A percentile compares a stretch with the other conserved stretches of the same genome.
phyloP scores from a whole-genome alignment of 164 flowering plant species.

The Akebia trifoliata region DNA sequence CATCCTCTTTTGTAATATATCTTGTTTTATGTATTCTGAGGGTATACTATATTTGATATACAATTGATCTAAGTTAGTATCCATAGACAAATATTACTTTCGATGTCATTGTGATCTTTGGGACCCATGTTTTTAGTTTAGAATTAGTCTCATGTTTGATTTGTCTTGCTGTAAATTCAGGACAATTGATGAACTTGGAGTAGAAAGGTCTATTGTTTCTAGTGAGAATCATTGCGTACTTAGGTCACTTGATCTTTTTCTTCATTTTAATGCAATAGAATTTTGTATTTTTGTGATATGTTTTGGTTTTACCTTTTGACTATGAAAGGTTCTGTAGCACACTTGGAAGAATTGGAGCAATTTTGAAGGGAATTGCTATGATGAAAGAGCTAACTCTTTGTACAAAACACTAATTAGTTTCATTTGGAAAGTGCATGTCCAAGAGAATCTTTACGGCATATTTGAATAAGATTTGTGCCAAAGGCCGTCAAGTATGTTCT shows the following conservation, averaged over 20 bases:
- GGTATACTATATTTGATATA: no score
- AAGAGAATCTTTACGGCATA: conserved; percentile 93
- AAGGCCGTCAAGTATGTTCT: conserved; percentile 87
- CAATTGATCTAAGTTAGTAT: no score
- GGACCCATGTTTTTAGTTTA: neutral
- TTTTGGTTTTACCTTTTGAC: neutral
- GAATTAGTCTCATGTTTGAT: neutral
- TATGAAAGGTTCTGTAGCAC: conserved; percentile 37
- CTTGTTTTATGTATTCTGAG: neutral
- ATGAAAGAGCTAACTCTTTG: conserved; percentile 91
- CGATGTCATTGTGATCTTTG: neutral
- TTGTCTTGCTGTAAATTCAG: conserved; percentile 24
- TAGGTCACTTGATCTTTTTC: neutral
- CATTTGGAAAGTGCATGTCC: conserved; percentile 99
- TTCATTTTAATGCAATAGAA: neutral
- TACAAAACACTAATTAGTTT: conserved; percentile 81
- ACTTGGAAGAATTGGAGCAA: conserved; percentile 74
- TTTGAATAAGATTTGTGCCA: conserved; percentile 73
- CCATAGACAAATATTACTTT: no score
- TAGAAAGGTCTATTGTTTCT: conserved; percentile 46
- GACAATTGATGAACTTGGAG: conserved; percentile 63
- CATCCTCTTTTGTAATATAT: no score
- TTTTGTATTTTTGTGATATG: neutral
- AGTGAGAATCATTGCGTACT: conserved; percentile 32
- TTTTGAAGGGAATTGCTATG: conserved; percentile 87